Conservation (phyloP, 306 rosid genomes). For the Medicago truncatula region DNA sequence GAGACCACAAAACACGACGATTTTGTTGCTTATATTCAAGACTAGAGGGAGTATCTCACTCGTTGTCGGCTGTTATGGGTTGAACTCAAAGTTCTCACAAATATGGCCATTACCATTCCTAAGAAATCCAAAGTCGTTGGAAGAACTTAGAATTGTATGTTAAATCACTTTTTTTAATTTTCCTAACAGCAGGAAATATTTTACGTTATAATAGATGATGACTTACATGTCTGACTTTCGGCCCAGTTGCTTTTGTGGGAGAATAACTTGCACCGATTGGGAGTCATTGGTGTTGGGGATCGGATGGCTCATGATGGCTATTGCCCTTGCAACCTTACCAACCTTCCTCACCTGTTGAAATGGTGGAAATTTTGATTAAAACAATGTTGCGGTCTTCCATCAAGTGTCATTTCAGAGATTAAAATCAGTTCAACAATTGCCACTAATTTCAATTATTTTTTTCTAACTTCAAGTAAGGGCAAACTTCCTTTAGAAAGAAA, state of each 20-base stretch:
- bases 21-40: background rate
- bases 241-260: constrained; percentile 97
- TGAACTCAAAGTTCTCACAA: background rate
- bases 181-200: constrained; percentile 21
- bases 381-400: constrained; percentile 20
- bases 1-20: too few relatives aligned
- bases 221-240: constrained; percentile 99
- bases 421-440: constrained; percentile 34
- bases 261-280: constrained; percentile 90
- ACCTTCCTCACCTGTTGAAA: constrained; percentile 89
- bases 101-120: background rate
- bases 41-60: background rate
- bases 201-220: background rate
- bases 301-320: constrained; percentile 95
- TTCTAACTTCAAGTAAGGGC: constrained; percentile 21
- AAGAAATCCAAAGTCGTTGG: constrained; percentile 6
- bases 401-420: constrained; percentile 31
- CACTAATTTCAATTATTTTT: constrained; percentile 15
- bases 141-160: background rate
- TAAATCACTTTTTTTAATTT: background rate
- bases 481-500: constrained; percentile 28
- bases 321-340: constrained; percentile 97
- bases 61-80: background rate
- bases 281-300: constrained; percentile 87
- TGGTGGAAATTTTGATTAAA: constrained; percentile 33